Evolutionary conservation across 352 stramenopile genomes (phyloP), one percentile per base, ranked within the genome.

Genomic region (Discostella stelligera): DNA sequence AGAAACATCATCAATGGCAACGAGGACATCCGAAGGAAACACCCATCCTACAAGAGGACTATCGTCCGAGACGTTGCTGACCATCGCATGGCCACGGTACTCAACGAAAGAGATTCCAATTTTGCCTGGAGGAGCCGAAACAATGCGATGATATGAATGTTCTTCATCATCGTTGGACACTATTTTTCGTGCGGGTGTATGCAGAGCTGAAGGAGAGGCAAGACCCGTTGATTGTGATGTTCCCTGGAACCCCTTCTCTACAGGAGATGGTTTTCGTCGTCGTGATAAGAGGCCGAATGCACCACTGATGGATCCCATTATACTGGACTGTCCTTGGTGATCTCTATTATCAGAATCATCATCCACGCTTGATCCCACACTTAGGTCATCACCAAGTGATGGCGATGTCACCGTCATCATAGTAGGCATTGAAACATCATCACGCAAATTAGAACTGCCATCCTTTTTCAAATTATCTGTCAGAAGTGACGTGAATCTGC

Each of bases 71-170:
- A 93, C 80, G 77, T 89, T 80, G 60, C 76, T 89, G 13, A 93
- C 83, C 82, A 91, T 90, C 9, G 85, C 85, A 84, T 93, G 82
- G 0, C 87, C 87, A 37, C 85, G 79, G 64, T 85, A 89, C 39
- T 93, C 77, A 14, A 93, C 79, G 77, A 93, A 91, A 14, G 83
- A 89, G 1, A 91, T 67, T 13, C 87, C 87, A 62, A 93, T 91
- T 16, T 86, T 84, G 13, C 87, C 87, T 16, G 73, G 59, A 32
- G 87, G 87, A 59, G 81, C 83, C 16, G 82, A 87, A 5, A 93
- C 85, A n/a, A 93, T 72, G 13, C 87, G 79, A 78, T 91, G 85
- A 72, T 89, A 89, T 6, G 78, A 76, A 73, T 87, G 69, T 21
- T 80, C 30, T 21, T 80, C 30, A 59, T 74, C 41, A 21, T 79